Base-by-base conservation (phyloP, 495 filamentous ascomycete genomes). In the Penicillium parvum region DNA sequence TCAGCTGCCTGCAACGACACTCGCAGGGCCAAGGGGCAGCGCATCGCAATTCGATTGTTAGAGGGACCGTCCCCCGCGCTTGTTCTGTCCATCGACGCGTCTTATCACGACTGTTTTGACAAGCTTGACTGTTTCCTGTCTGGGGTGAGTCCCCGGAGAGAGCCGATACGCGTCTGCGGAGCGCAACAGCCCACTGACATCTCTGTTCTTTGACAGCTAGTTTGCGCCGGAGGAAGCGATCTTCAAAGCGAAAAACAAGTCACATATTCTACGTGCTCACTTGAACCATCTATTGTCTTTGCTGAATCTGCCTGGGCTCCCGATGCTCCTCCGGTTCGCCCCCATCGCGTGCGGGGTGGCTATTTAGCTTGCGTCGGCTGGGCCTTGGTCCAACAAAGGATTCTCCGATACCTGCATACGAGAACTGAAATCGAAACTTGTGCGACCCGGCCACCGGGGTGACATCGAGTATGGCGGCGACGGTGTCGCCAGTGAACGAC, bases 391-490 rank as follows among this genome's bases (percentile, higher is more conserved):
- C 34, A 30, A 41, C 40, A 47, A 35, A 40, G 46, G 35, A 49
- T 26, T 9, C 21, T 32, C 33, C 15, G 17, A 38, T 22, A 34
- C 34, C 12, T 30, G 38, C 49, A 47, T 42, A 26, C 32, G 12
- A 21, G 22, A 8, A 25, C 17, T 41, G 30, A 26, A 16, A 46
- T 19, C 23, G 27, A 14, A 14, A 41, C 50, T 45, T 32, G 21
- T 37, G 57, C 65, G 67, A 64, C 45, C 69, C 75, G 73, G 73
- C 69, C 65, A 64, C 65, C 52, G 61, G 61, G 40, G 59, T 65
- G 33, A 63, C 69, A 27, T 60, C 57, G 49, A 70, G 55, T 36
- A 73, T 75, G 73, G 69, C 72, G 63, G 71, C 72, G 58, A 68
- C 60, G 34, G 63, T 67, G 65, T 64, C 65, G 60, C 61, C 67